Percentiles rank a stretch among this genome's conserved stretches.
Conservation (phyloP, 768 basidiomycete genomes). For the Psilocybe subaeruginosa region DNA sequence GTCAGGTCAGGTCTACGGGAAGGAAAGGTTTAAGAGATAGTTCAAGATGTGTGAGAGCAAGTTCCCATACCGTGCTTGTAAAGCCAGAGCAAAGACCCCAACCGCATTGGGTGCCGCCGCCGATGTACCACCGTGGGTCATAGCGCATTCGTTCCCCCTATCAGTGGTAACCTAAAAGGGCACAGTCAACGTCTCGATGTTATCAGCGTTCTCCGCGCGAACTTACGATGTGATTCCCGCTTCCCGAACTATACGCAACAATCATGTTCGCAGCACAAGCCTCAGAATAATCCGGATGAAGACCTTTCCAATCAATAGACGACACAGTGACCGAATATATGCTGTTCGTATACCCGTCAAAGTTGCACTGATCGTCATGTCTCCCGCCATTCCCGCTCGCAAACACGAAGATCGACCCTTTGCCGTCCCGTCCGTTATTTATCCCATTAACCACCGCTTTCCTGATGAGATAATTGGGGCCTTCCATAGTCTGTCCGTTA, state of each 20-base stretch:
- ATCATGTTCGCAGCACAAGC: conserved; percentile 95
- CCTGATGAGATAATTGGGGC: conserved; percentile 83
- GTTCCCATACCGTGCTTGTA: conserved; percentile 71
- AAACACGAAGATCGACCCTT: conserved; percentile 93
- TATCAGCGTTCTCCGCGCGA: background rate
- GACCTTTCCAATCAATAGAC: conserved; percentile 87
- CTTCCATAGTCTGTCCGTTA: conserved; percentile 92
- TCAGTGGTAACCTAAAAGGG: conserved; percentile 85
- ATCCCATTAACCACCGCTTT: conserved; percentile 95
- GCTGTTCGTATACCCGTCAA: conserved; percentile 99
- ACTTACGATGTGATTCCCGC: conserved; percentile 90
- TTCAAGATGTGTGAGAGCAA: background rate
- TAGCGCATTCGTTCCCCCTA: conserved; percentile 74
- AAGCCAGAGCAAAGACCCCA: conserved; percentile 88
- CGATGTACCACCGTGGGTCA: conserved; percentile 90
- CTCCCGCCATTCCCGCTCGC: conserved; percentile 95
- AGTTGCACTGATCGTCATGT: conserved; percentile 93
- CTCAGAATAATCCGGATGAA: conserved; percentile 96
- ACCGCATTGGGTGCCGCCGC: conserved; percentile 96
- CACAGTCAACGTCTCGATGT: conserved; percentile 1
- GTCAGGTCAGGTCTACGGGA: conserved; percentile 84
- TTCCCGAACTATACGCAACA: conserved; percentile 93
- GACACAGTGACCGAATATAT: conserved; percentile 95
- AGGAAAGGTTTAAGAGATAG: background rate
- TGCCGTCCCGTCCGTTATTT: conserved; percentile 83